Conservation (phyloP, 176 grass and related monocot species). For the Pharus latifolius region DNA sequence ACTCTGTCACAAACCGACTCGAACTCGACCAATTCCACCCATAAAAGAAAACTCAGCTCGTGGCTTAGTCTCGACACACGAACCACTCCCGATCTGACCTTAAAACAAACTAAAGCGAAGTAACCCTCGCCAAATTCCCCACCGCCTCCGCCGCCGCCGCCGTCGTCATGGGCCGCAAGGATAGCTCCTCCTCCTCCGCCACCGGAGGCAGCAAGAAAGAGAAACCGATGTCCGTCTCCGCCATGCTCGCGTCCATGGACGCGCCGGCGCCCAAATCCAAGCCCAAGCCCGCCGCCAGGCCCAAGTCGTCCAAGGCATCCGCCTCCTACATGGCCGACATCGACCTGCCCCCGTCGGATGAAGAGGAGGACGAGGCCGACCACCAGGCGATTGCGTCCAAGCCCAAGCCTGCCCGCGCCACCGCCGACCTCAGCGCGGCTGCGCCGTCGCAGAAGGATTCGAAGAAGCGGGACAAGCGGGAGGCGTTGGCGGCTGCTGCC, state of each 20-base stretch:
- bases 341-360: conserved; percentile 76
- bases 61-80: too few relatives aligned
- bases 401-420: conserved; percentile 25
- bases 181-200: not conserved
- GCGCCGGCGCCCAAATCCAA: conserved; percentile 9
- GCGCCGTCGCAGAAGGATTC: conserved; percentile 51
- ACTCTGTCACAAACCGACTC: too few relatives aligned
- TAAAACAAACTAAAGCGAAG: too few relatives aligned
- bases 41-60: too few relatives aligned
- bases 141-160: not conserved
- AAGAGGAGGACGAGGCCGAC: conserved; percentile 47
- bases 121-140: not conserved
- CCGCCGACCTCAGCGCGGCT: conserved; percentile 31
- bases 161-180: conserved; percentile 31
- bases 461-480: conserved; percentile 85
- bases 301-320: not conserved
- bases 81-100: not conserved
- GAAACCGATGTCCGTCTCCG: conserved; percentile 37
- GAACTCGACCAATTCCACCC: too few relatives aligned
- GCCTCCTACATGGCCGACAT: conserved; percentile 66
- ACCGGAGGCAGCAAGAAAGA: conserved; percentile 14
- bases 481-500: conserved; percentile 35
- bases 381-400: conserved; percentile 22
- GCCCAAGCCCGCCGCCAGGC: conserved; percentile 17
- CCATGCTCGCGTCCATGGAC: conserved; percentile 49